Evolutionary conservation across 257 asterid genomes (phyloP).

Genomic region (Solanum tacnaense): DNA sequence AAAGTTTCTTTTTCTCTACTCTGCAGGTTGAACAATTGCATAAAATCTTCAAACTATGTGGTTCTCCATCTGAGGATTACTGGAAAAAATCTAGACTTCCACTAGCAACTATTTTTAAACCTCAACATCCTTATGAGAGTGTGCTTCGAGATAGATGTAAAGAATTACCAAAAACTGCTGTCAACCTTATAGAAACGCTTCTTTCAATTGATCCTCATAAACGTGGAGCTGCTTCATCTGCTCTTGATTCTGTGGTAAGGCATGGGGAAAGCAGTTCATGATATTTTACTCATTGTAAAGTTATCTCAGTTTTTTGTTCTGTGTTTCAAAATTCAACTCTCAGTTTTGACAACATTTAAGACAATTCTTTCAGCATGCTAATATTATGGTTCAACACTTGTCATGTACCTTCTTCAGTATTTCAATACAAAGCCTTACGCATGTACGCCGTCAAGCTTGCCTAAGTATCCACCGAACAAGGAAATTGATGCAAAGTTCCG

Average conservation of each 20-base stretch:
- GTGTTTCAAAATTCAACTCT: neutral
- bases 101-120: constrained; percentile 78
- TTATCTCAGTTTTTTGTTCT: neutral
- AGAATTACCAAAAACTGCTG: constrained; percentile 69
- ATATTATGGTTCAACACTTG: neutral
- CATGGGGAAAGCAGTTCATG: neutral
- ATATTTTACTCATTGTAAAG: neutral
- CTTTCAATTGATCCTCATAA: constrained; percentile 62
- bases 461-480: constrained; percentile 76
- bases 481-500: constrained; percentile 92
- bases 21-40: constrained; percentile 90
- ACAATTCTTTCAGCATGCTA: neutral
- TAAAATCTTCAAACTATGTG: constrained; percentile 79
- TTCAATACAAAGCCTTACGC: constrained; percentile 61
- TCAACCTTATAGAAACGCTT: constrained; percentile 51
- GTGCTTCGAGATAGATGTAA: constrained; percentile 67
- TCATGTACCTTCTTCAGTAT: constrained; percentile 34
- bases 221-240: constrained; percentile 70
- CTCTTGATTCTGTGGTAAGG: constrained; percentile 59
- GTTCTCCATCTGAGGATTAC: constrained; percentile 76
- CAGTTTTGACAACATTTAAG: neutral
- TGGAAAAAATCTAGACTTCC: constrained; percentile 72
- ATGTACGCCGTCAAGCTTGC: constrained; percentile 76
- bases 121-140: constrained; percentile 74
- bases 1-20: neutral